phyloP scores from a whole-genome alignment of 768 basidiomycete species.

The Amanita thiersii region DNA sequence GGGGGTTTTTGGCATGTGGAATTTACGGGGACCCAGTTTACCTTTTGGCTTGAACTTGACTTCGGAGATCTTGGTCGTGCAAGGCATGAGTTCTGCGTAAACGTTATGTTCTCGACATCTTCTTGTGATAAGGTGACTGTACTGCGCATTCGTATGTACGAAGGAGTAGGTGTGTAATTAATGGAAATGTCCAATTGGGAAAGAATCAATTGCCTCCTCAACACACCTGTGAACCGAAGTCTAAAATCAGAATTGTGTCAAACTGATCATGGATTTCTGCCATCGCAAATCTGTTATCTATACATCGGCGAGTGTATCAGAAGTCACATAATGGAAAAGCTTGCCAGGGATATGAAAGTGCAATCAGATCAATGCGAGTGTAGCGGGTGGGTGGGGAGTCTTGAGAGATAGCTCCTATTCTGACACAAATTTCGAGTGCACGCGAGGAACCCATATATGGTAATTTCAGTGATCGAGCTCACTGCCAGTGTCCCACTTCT shows the following conservation, averaged over 20 bases:
- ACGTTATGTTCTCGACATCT: constrained; percentile 97
- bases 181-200: constrained; percentile 5
- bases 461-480: too few species aligned
- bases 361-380: too few species aligned
- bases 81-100: constrained; percentile 96
- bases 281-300: too few species aligned
- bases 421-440: too few species aligned
- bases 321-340: too few species aligned
- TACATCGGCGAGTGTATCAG: too few species aligned
- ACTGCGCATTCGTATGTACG: constrained; percentile 36
- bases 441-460: too few species aligned
- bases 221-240: constrained; percentile 92
- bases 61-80: constrained; percentile 84
- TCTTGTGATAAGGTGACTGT: constrained; percentile 94
- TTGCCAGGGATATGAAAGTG: too few species aligned
- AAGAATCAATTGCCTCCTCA: constrained; percentile 6
- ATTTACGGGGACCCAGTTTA: constrained; percentile 18
- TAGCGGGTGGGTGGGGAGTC: too few species aligned
- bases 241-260: constrained; percentile 92
- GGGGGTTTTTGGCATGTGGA: not conserved
- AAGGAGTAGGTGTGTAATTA: not conserved
- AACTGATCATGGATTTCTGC: constrained; percentile 92
- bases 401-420: too few species aligned
- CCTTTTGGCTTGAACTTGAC: constrained; percentile 94
- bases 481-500: too few species aligned